Conservation (phyloP, 306 rosid genomes). For the Prosopis cineraria region DNA sequence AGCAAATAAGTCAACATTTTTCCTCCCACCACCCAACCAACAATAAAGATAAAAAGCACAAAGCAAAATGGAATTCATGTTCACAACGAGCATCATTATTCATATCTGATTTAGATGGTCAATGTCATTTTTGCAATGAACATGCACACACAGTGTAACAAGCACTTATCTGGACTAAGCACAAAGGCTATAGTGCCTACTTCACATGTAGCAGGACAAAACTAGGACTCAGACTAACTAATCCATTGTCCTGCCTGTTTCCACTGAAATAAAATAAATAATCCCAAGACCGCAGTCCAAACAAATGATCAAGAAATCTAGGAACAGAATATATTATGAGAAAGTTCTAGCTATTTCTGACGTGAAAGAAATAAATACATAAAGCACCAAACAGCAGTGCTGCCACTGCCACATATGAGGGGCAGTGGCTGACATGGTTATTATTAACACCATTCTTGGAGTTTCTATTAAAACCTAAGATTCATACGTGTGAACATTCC, state of each 20-base stretch:
- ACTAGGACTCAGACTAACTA: background rate
- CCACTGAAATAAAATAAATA: background rate
- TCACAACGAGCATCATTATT: background rate
- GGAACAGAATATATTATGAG: background rate
- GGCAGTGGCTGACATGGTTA: background rate
- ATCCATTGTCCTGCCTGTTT: background rate
- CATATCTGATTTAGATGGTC: background rate
- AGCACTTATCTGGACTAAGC: too few species aligned
- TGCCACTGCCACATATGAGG: background rate
- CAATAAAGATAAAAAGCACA: background rate
- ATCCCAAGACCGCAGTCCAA: background rate
- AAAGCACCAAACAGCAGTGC: background rate
- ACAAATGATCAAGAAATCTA: constrained; percentile 8
- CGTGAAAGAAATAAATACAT: background rate
- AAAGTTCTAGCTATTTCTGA: background rate
- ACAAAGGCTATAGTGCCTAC: background rate
- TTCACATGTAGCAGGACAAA: constrained; percentile 7
- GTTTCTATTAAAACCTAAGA: background rate
- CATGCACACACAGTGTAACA: too few species aligned
- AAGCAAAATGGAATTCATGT: background rate
- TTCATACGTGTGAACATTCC: background rate
- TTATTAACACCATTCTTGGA: background rate
- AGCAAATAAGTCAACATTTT: background rate
- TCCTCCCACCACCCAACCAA: background rate
- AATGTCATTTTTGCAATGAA: too few species aligned